Percentiles rank a stretch among this genome's conserved stretches.
These are phyloP conservation scores for Trichoderma gamsii DNA, from an alignment of 495 filamentous ascomycete genomes.

Conservation along the genomic window DNA sequence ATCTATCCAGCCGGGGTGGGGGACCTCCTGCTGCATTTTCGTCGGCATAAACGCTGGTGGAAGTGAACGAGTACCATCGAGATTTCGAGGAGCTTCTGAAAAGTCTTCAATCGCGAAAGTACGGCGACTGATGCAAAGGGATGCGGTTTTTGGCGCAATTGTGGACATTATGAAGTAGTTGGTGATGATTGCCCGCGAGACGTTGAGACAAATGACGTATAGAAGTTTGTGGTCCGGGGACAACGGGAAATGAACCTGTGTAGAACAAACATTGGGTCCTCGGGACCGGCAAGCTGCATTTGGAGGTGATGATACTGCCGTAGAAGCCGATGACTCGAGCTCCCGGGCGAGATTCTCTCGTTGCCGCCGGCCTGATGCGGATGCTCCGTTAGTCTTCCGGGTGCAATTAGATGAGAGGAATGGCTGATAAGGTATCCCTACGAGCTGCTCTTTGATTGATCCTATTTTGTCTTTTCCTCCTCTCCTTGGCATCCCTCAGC, in stretches of 20 bases:
- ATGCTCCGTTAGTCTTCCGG: neutral
- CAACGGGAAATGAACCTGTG: neutral
- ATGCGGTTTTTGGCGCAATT: neutral
- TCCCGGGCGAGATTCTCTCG: neutral
- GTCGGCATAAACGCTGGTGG: neutral
- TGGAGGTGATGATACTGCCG: neutral
- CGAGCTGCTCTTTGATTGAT: slow-evolving; percentile 5
- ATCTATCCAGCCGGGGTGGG: slow-evolving; percentile 2
- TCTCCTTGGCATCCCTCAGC: slow-evolving; percentile 4
- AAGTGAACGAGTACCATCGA: neutral
- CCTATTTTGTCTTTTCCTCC: slow-evolving; percentile 6
- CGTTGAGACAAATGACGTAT: neutral
- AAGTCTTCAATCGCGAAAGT: neutral
- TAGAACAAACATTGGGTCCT: neutral
- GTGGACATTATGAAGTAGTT: neutral
- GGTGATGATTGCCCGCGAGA: slow-evolving; percentile 3
- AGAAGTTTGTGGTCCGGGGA: neutral
- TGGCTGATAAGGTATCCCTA: neutral
- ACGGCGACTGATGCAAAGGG: neutral
- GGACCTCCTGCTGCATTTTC: neutral
- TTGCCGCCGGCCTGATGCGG: neutral
- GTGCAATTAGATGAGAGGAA: neutral
- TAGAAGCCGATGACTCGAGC: neutral
- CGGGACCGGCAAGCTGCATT: neutral
- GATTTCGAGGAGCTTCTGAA: neutral